Evolutionary conservation across 306 rosid species (phyloP), one percentile per base, ranked within the genome.

Genomic region (Trifolium subterraneum): DNA sequence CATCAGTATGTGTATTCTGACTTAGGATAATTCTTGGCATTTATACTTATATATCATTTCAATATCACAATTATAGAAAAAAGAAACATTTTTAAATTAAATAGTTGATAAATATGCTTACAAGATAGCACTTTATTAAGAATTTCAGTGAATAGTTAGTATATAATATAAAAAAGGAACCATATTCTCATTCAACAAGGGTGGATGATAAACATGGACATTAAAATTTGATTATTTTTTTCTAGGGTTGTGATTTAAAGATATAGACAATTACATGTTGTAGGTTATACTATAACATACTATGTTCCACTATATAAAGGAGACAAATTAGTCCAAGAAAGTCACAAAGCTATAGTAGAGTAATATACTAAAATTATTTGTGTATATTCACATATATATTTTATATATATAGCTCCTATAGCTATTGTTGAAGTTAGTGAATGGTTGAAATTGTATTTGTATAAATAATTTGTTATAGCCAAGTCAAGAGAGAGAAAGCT

Each of bases 211-310:
- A 55, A 33, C 23, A 35, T 12, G 64, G 45, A 48, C 6, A 64
- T 7, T 44, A 65, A 65, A 68, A 38, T 31, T 61, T 54, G 60
- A 27, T 64, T 54, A 64, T 56, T 19, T 63, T 69, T 54, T 44
- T 35, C 56, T 29, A 56, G 59, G 85, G 77, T 81, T 51, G 52
- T 71, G 45, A 63, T 81, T 76, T 64, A 81, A 81, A 81, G 81
- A 45, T 62, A 47, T 42, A 14, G 60, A 75, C 78, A 64, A 50
- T 44, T 39, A 71, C 68, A 64, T 64, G 58, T 75, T 63, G 15
- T 41, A 22, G 61, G 13, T 42, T 73, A 4, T 48, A 14, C 4
- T 11, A 42, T 38, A 15, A 13, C 67, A 22, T 35, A 27, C 7
- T n/a, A 3, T 36, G 13, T 45, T 64, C 22, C 81, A 55, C 52